phyloP scores from a whole-genome alignment of 2,329 filamentous ascomycete genomes.

The Neonectria sp. region DNA sequence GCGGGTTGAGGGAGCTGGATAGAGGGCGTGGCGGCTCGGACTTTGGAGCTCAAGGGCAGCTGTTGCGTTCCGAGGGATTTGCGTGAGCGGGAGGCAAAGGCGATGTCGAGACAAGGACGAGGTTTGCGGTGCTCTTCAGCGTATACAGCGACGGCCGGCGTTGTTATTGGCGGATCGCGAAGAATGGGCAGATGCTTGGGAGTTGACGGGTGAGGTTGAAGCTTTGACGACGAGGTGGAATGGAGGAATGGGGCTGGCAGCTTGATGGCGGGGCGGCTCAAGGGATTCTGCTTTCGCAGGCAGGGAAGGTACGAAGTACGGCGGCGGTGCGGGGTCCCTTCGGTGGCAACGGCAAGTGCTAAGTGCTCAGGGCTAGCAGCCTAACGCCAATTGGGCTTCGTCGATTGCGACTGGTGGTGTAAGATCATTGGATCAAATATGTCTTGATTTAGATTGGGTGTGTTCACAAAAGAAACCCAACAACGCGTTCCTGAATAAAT shows the following conservation, averaged over 20 bases:
- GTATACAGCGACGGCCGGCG: background rate
- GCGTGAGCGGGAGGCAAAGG: background rate
- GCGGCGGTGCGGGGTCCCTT: slow-evolving; percentile 28
- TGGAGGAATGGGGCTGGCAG: slow-evolving; percentile 24
- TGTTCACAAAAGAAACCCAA: background rate
- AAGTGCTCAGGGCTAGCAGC: background rate
- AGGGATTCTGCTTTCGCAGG: background rate
- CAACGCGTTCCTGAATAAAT: background rate
- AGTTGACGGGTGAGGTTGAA: slow-evolving; percentile 16
- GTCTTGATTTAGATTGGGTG: slow-evolving; percentile 17
- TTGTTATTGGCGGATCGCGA: background rate
- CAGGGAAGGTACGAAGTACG: background rate
- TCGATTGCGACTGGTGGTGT: slow-evolving; percentile 37
- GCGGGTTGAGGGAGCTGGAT: background rate
- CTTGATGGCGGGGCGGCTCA: slow-evolving; percentile 14
- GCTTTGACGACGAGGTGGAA: slow-evolving; percentile 25
- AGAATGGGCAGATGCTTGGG: slow-evolving; percentile 21
- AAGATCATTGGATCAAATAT: slow-evolving; percentile 46
- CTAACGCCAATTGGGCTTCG: slow-evolving; percentile 29
- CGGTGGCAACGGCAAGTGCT: slow-evolving; percentile 8
- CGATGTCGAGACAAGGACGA: background rate
- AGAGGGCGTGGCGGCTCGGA: background rate
- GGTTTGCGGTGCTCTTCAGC: background rate
- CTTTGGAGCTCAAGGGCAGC: slow-evolving; percentile 6
- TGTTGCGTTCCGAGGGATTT: slow-evolving; percentile 18